Base-by-base conservation (phyloP, 441 rosid species). In the Euphorbia schlechtendalii region DNA sequence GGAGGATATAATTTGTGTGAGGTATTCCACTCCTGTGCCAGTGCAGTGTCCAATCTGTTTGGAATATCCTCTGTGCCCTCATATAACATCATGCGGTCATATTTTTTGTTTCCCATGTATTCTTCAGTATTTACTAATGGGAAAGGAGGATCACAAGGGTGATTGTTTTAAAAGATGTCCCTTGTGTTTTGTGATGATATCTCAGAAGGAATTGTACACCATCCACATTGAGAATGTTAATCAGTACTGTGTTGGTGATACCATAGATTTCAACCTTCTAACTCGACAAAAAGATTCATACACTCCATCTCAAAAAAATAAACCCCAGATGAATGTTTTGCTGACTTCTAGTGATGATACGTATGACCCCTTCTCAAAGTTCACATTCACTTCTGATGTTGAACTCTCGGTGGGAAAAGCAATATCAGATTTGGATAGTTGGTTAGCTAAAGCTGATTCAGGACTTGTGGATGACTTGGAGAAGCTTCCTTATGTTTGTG, bases 31-130 rank as follows among this genome's bases (percentile, higher is more conserved):
- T 56, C 82, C 99, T 10, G 76, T 74, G 67, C 78, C 83, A 12
- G 94, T 94, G 73, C 99, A 87, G 78, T 94, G 98, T 52, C 98
- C 99, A 14, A 87, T 94, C 73, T 94, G 99, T 75, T 78, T 94
- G 88, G 99, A 89, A 63, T 61, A 77, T 63, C 99, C 99, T 75
- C 77, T 91, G 3, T 94, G 99, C 74, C 90, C 99, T 1, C 99
- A 94, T 71, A 89, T 94, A 65, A 94, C 99, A 60, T 80, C 96
- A 0, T 94, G 99, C 59, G 99, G 99, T 24, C 99, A 91, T 69
- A 85, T 94, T 14, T 94, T 89, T 82, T 94, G 99, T 79, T 91
- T 94, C 76, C 98, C 98, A 0, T 94, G 99, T 73, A 77, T 94
- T 66, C 82, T 94, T 45, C 90, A 71, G 58, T 94, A 94, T 69